Conservation (phyloP, 768 basidiomycete species). For the Epithele typhae region DNA sequence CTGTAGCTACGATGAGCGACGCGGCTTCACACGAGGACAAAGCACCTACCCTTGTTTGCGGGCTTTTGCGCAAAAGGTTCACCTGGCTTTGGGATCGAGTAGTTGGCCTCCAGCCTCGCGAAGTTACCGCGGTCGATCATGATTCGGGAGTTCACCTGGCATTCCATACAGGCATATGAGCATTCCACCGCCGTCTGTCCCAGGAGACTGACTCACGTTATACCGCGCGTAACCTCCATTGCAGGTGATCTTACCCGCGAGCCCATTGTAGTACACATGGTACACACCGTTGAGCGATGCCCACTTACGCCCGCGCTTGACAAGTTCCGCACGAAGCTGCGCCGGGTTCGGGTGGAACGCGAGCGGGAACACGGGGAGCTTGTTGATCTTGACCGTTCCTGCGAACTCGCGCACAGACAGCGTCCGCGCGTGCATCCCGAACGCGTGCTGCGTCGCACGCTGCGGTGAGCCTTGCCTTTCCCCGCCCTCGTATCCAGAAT, state of each 20-base stretch:
- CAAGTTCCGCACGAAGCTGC: slow-evolving; percentile 33
- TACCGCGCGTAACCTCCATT: slow-evolving; percentile 39
- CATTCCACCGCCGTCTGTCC: too few species aligned
- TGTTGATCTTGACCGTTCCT: slow-evolving; percentile 47
- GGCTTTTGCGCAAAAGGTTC: not conserved
- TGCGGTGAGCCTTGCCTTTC: not conserved
- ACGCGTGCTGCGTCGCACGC: not conserved
- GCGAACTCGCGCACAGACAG: slow-evolving; percentile 30
- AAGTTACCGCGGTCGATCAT: slow-evolving; percentile 63
- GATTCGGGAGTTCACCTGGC: slow-evolving; percentile 51
- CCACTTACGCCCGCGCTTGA: slow-evolving; percentile 54
- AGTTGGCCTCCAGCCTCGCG: slow-evolving; percentile 47
- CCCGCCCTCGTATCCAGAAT: slow-evolving; percentile 42
- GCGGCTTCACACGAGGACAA: not conserved
- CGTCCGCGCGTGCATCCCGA: not conserved
- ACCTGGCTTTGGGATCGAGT: slow-evolving; percentile 38
- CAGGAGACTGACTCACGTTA: slow-evolving; percentile 31
- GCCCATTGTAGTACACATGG: slow-evolving; percentile 42
- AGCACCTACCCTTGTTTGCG: not conserved
- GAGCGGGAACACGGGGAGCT: slow-evolving; percentile 49
- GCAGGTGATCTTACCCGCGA: slow-evolving; percentile 13
- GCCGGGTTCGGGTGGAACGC: slow-evolving; percentile 41
- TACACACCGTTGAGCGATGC: slow-evolving; percentile 47
- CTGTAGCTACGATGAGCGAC: not conserved
- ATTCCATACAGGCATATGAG: not conserved